These are phyloP conservation scores for Diversispora epigaea DNA, from an alignment of 192 early-diverging fungal genomes.

Conservation along the genomic window DNA sequence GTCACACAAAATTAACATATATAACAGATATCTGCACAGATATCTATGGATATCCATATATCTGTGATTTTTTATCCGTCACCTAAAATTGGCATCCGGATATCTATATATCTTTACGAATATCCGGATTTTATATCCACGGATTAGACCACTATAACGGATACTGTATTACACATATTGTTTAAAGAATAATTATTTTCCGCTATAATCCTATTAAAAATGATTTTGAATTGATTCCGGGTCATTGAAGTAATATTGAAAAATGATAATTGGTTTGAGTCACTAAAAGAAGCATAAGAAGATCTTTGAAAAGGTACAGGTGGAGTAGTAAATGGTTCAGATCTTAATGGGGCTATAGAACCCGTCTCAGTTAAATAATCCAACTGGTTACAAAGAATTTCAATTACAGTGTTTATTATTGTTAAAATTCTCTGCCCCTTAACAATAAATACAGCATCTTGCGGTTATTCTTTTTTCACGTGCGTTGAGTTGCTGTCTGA, in stretches of 20 bases:
- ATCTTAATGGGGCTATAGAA: slow-evolving; percentile 2
- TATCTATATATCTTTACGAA: too few species aligned
- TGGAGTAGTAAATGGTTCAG: neutral
- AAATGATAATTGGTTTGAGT: slow-evolving; percentile 14
- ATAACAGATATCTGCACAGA: too few species aligned
- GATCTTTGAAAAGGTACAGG: too few species aligned
- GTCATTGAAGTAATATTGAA: slow-evolving; percentile 1
- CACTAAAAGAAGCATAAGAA: neutral
- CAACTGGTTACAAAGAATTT: neutral
- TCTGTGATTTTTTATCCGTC: too few species aligned
- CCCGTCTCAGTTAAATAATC: neutral
- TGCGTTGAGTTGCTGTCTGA: too few species aligned
- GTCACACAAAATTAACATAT: too few species aligned
- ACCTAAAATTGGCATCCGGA: too few species aligned
- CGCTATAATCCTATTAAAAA: slow-evolving; percentile 7
- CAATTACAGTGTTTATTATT: slow-evolving; percentile 4
- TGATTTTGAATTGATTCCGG: slow-evolving; percentile 6
- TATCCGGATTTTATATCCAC: too few species aligned
- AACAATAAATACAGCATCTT: slow-evolving; percentile 1
- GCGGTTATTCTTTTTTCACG: too few species aligned
- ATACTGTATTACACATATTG: neutral
- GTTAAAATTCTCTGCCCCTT: neutral
- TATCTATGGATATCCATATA: too few species aligned
- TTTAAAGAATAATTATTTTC: slow-evolving; percentile 17
- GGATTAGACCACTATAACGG: too few species aligned